Evolutionary conservation across 768 basidiomycete genomes (phyloP).

Genomic region (Dioszegia aurantiaca): DNA sequence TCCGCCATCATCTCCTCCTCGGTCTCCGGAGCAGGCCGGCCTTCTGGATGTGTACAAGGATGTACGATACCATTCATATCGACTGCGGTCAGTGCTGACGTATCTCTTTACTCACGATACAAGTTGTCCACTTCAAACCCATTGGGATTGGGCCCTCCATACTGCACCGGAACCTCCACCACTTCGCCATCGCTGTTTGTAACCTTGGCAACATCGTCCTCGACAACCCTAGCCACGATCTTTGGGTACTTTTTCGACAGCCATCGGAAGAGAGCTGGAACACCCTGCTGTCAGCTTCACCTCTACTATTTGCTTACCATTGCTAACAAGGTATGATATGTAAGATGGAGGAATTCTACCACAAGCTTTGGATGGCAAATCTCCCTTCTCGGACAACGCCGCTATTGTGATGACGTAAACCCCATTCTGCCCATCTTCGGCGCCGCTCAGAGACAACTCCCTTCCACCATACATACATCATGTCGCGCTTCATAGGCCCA

Average conservation of each 20-base stretch:
- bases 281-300: slow-evolving; percentile 65
- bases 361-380: not conserved
- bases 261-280: slow-evolving; percentile 97
- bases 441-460: not conserved
- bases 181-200: slow-evolving; percentile 64
- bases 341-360: not conserved
- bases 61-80: slow-evolving; percentile 99
- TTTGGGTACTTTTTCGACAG: slow-evolving; percentile 98
- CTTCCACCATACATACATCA: not conserved
- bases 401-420: too few relatives aligned
- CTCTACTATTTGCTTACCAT: not conserved
- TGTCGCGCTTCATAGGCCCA: slow-evolving; percentile 13
- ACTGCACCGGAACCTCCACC: slow-evolving; percentile 71
- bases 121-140: slow-evolving; percentile 91
- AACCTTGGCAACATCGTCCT: slow-evolving; percentile 71
- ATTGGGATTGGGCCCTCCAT: slow-evolving; percentile 77
- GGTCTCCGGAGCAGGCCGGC: slow-evolving; percentile 92
- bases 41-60: slow-evolving; percentile 98
- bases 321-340: too few relatives aligned
- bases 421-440: too few relatives aligned
- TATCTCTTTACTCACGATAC: slow-evolving; percentile 57
- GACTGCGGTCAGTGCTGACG: slow-evolving; percentile 50
- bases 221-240: slow-evolving; percentile 69
- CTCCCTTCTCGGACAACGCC: slow-evolving; percentile 2
- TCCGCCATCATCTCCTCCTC: slow-evolving; percentile 99